phyloP scores from a whole-genome alignment of 257 asterid genomes.

The Solanum chaucha region DNA sequence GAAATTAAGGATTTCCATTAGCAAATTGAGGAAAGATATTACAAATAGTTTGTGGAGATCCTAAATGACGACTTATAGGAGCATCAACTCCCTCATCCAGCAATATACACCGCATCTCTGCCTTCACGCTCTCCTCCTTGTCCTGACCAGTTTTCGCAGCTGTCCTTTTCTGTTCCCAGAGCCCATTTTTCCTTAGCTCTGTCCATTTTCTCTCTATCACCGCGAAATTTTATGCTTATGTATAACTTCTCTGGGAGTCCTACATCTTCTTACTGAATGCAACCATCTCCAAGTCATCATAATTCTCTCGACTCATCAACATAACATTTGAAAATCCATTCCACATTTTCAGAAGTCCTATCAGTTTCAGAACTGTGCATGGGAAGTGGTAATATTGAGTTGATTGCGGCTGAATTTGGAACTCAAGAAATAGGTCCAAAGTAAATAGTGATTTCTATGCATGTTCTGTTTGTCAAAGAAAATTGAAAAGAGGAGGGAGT shows the following conservation, averaged over 20 bases:
- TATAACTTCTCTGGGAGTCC: background rate
- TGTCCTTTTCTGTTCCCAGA: background rate
- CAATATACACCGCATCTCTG: background rate
- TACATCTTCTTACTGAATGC: background rate
- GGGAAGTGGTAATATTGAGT: background rate
- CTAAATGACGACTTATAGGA: background rate
- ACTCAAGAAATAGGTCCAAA: background rate
- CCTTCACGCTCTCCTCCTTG: background rate
- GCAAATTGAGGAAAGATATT: background rate
- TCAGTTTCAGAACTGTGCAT: background rate
- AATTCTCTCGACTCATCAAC: background rate
- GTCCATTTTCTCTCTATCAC: background rate
- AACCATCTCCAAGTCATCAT: background rate
- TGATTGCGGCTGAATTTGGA: background rate
- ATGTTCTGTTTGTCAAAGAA: background rate
- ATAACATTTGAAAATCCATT: background rate
- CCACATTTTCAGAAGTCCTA: background rate
- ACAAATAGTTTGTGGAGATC: background rate
- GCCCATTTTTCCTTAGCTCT: background rate
- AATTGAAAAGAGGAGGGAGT: too few species aligned
- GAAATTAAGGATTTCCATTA: background rate
- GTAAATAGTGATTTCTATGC: background rate
- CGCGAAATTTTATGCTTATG: background rate
- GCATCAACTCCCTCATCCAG: background rate
- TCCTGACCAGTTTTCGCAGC: background rate